phyloP scores from a whole-genome alignment of 106 monocot genomes.

The Dioscorea alata region DNA sequence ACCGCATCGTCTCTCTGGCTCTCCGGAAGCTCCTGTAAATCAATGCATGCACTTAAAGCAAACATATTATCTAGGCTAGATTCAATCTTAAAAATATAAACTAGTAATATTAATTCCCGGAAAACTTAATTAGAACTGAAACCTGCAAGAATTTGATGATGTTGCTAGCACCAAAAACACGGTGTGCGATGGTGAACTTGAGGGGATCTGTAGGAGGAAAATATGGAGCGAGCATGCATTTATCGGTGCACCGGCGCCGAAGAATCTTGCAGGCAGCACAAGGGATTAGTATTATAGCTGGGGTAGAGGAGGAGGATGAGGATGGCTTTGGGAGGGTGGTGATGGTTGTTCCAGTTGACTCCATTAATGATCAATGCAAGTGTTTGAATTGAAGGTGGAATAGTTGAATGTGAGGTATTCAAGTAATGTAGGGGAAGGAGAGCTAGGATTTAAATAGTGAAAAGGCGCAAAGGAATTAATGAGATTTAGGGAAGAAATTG shows the following conservation, averaged over 20 bases:
- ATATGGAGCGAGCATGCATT: constrained; percentile 18
- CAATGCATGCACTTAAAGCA: not conserved
- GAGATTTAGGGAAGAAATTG: too few relatives aligned
- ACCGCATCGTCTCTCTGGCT: constrained; percentile 13
- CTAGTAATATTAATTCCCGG: too few relatives aligned
- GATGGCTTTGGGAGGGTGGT: not conserved
- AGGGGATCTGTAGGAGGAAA: constrained; percentile 19
- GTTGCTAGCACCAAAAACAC: constrained; percentile 25
- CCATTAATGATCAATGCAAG: not conserved
- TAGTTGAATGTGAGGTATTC: too few relatives aligned
- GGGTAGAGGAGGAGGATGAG: not conserved
- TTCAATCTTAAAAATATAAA: not conserved
- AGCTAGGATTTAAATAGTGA: too few relatives aligned
- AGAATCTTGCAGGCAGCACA: constrained; percentile 25
- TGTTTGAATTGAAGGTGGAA: too few relatives aligned
- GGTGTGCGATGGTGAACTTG: constrained; percentile 20
- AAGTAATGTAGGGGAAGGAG: too few relatives aligned
- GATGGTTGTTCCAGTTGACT: not conserved
- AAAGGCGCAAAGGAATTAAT: too few relatives aligned
- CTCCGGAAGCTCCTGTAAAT: constrained; percentile 8
- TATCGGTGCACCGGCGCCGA: constrained; percentile 13
- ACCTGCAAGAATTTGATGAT: constrained; percentile 21
- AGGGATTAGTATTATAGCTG: not conserved
- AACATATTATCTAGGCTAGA: not conserved
- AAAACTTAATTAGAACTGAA: not conserved